These are phyloP conservation scores for Wickerhamiella australiensis DNA, from an alignment of 805 yeast species.

Conservation along the genomic window DNA sequence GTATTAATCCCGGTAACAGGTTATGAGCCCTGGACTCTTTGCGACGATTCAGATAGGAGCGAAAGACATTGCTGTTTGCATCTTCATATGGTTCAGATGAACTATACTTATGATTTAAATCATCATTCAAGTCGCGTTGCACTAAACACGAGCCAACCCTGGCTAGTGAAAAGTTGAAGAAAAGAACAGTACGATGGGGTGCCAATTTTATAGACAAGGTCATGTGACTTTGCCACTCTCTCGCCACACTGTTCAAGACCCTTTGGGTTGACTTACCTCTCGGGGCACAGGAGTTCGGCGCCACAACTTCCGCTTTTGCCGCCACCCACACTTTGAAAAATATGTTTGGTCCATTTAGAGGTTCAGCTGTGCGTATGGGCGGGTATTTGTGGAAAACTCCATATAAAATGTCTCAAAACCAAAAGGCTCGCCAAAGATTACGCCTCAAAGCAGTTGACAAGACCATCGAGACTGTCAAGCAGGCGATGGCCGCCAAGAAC, in stretches of 20 bases:
- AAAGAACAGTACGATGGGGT: neutral
- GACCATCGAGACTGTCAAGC: slow-evolving; percentile 53
- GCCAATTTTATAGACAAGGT: neutral
- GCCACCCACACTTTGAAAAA: neutral
- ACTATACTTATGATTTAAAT: slow-evolving; percentile 22
- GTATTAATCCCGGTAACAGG: neutral
- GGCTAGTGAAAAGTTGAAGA: neutral
- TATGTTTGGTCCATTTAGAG: slow-evolving; percentile 66
- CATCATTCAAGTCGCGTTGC: slow-evolving; percentile 2
- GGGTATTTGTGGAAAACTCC: slow-evolving; percentile 74
- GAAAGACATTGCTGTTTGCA: slow-evolving; percentile 13
- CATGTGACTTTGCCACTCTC: neutral
- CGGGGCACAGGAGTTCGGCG: neutral
- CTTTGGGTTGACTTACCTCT: too few species aligned
- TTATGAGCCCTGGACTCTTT: neutral
- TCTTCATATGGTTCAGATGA: slow-evolving; percentile 38
- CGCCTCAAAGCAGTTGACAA: slow-evolving; percentile 74
- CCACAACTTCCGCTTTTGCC: neutral
- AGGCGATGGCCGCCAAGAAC: slow-evolving; percentile 34
- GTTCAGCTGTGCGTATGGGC: slow-evolving; percentile 45
- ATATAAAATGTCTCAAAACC: slow-evolving; percentile 65
- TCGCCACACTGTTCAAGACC: neutral
- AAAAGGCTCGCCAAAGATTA: slow-evolving; percentile 72
- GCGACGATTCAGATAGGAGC: slow-evolving; percentile 14
- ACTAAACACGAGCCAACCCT: slow-evolving; percentile 3